These are phyloP conservation scores for Podila minutissima DNA, from an alignment of 192 early-diverging fungal species.

Conservation along the genomic window DNA sequence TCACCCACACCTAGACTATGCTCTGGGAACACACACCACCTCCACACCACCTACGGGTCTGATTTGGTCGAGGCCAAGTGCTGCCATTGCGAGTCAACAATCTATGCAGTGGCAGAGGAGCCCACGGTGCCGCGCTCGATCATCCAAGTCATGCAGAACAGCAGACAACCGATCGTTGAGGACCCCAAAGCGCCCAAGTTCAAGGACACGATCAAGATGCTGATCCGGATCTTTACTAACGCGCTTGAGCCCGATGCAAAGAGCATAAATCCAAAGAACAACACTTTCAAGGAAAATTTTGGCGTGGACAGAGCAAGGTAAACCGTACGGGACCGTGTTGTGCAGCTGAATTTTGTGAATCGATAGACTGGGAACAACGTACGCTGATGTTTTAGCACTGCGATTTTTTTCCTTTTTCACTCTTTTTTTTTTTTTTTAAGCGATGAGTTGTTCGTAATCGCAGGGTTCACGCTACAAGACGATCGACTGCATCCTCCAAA, in stretches of 20 bases:
- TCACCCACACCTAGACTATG: neutral
- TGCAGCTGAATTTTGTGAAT: neutral
- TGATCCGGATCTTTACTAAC: neutral
- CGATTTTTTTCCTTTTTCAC: neutral
- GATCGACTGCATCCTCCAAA: conserved; percentile 26
- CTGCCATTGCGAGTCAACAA: conserved; percentile 25
- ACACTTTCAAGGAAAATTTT: no score
- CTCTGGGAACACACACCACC: conserved; percentile 16
- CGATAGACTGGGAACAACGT: neutral
- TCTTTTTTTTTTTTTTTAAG: conserved; percentile 12
- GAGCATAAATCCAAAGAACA: no score
- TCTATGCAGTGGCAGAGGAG: conserved; percentile 7
- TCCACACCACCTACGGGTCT: conserved; percentile 10
- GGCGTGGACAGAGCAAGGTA: no score
- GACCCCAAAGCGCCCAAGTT: conserved; percentile 4
- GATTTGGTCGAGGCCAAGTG: conserved; percentile 12
- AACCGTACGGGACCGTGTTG: no score
- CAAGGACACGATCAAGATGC: conserved; percentile 11
- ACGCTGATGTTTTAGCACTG: no score
- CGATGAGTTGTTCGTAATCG: conserved; percentile 23
- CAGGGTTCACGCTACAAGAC: conserved; percentile 33
- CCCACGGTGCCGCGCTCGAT: conserved; percentile 14
- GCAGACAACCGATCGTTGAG: conserved; percentile 3
- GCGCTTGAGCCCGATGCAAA: no score
- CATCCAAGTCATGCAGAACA: conserved; percentile 7